Evolutionary conservation across 179 eudicot species (phyloP).

Genomic region (Gypsophila paniculata): DNA sequence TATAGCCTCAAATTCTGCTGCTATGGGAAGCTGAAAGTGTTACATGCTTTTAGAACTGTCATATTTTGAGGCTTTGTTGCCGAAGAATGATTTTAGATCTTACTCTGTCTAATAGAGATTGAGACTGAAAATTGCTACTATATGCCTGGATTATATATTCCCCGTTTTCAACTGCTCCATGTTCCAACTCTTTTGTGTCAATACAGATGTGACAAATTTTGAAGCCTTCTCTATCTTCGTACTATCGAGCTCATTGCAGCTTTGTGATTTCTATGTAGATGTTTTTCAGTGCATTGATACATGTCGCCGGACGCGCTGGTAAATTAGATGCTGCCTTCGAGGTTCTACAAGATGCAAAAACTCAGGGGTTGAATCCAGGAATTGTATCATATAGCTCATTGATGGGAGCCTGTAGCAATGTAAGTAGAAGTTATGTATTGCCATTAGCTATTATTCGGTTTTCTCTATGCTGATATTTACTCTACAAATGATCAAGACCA

Average conservation of each 20-base stretch:
- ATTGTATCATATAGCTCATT: constrained; percentile 77
- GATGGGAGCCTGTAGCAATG: constrained; percentile 99
- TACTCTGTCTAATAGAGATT: neutral
- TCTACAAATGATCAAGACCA: neutral
- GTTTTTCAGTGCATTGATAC: constrained; percentile 92
- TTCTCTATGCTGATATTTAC: neutral
- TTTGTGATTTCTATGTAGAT: constrained; percentile 51
- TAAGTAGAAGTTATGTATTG: constrained; percentile 31
- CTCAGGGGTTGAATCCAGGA: constrained; percentile 59
- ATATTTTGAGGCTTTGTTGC: neutral
- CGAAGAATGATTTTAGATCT: constrained; percentile 1
- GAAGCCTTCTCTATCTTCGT: constrained; percentile 6
- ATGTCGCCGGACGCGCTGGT: constrained; percentile 93
- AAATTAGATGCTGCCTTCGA: constrained; percentile 82
- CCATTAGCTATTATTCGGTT: neutral
- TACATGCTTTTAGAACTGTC: neutral
- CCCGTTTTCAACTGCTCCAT: neutral
- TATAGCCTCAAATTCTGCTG: neutral
- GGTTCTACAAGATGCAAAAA: constrained; percentile 60
- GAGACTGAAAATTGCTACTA: neutral
- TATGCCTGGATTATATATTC: constrained; percentile 4
- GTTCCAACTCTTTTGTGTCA: neutral
- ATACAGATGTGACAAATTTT: neutral
- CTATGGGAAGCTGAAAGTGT: constrained; percentile 6
- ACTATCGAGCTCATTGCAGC: constrained; percentile 12